Evolutionary conservation across 148 eudicot genomes (phyloP), one percentile per base, ranked within the genome.

Genomic region (Selenicereus undatus): DNA sequence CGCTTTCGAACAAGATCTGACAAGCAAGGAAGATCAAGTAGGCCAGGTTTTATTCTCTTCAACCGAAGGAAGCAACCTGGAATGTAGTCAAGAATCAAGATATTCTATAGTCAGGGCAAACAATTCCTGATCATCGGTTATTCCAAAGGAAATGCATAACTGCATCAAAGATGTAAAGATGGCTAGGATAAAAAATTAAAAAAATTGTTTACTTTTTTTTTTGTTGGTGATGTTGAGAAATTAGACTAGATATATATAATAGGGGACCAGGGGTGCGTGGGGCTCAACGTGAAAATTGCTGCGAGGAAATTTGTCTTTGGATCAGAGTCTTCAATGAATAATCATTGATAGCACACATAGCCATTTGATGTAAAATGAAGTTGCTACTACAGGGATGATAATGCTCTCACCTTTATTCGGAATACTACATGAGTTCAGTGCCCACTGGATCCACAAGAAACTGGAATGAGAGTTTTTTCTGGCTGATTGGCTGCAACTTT

Each of bases 381-480:
- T 17, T 74, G 43, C 36, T 76, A 39, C 45, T 79, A 79, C 73
- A 72, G 45, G 66, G 20, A 29, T n/a, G 42, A 45, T 24, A 60
- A 60, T 75, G 79, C 50, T 48, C 70, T 75, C 52, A 71, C 50
- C 73, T 56, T 58, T 56, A 51, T 69, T 58, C 14, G 21, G 78
- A 45, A 71, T 3, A 78, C 84, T 94, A 94, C 94, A 94, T 94
- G 56, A 94, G 84, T 81, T 92, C 93, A 52, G 87, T 92, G 79
- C 97, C 98, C 52, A 94, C 90, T 32, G 98, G 98, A 84, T 94
- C 92, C 60, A 92, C 89, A 21, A 88, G 84, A 86, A 79, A 94
- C 77, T 87, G 86, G 69, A 88, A 75, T 20, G 88, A 79, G 17
- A 94, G 86, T 73, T 79, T 81, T 81, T 88, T 89, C 73, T 81